phyloP scores from a whole-genome alignment of 2,329 filamentous ascomycete species.

The Botryotinia narcissicola region DNA sequence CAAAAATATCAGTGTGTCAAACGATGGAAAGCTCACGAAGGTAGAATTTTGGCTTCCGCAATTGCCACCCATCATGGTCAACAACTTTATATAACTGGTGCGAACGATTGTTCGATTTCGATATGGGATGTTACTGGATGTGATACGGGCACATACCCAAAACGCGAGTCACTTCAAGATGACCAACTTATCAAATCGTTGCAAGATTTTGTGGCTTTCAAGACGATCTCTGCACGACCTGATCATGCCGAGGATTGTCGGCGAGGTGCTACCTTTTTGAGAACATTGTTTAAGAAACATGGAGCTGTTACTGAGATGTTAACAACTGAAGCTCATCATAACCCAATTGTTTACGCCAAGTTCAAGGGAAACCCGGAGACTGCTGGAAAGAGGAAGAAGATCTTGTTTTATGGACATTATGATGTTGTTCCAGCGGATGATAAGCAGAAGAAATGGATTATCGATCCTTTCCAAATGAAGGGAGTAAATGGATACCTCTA shows the following conservation, averaged over 20 bases:
- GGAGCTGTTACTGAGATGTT: constrained; percentile 88
- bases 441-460: constrained; percentile 77
- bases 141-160: constrained; percentile 30
- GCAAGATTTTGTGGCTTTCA: constrained; percentile 84
- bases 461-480: constrained; percentile 84
- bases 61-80: constrained; percentile 67
- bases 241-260: constrained; percentile 91
- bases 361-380: constrained; percentile 75
- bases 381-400: constrained; percentile 69
- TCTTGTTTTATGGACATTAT: constrained; percentile 97
- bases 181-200: constrained; percentile 68
- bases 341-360: constrained; percentile 89
- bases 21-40: constrained; percentile 79
- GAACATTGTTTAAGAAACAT: constrained; percentile 85
- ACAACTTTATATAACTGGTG: constrained; percentile 89
- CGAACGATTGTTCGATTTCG: constrained; percentile 85
- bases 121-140: constrained; percentile 72
- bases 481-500: constrained; percentile 92
- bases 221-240: constrained; percentile 82
- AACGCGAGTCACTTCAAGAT: constrained; percentile 39
- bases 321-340: constrained; percentile 72
- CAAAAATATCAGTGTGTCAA: constrained; percentile 79
- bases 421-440: constrained; percentile 91
- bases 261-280: constrained; percentile 85
- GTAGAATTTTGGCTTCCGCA: constrained; percentile 82